These are phyloP conservation scores for Pterulicium gracile DNA, from an alignment of 1,284 basidiomycete genomes.

Conservation along the genomic window DNA sequence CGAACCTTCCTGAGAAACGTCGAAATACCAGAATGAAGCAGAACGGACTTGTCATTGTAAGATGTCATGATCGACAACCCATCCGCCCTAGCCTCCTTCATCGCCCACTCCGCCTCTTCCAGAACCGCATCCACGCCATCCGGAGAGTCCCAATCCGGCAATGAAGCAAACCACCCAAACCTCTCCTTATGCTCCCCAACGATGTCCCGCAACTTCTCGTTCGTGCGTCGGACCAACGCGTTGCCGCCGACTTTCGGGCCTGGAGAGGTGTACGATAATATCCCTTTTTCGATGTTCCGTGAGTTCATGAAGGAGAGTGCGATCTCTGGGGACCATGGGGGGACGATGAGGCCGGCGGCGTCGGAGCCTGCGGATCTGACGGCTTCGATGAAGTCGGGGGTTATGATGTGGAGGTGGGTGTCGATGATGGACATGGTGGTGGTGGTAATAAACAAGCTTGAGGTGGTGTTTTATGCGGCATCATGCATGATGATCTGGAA, in stretches of 20 bases:
- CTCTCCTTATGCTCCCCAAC: not conserved
- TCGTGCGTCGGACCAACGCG: not conserved
- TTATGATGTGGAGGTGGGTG: slow-evolving; percentile 1
- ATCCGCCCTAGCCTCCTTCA: slow-evolving; percentile 1
- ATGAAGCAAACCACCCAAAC: slow-evolving; percentile 3
- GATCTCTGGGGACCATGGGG: not conserved
- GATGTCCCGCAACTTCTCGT: not conserved
- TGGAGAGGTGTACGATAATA: not conserved
- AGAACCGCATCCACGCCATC: not conserved
- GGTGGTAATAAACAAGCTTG: too few species aligned
- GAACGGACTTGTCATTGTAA: not conserved
- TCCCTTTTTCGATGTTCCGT: not conserved
- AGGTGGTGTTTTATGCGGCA: too few species aligned
- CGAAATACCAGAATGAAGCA: not conserved
- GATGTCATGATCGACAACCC: slow-evolving; percentile 3
- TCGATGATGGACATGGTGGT: not conserved
- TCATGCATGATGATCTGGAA: too few species aligned
- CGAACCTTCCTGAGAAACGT: not conserved
- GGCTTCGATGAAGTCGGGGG: not conserved
- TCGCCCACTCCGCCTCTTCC: not conserved
- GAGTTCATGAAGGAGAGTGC: not conserved
- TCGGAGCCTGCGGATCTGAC: not conserved
- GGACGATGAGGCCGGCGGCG: not conserved
- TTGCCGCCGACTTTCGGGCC: not conserved
- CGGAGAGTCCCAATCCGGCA: slow-evolving; percentile 2